Percentiles rank a stretch among this genome's conserved stretches.
These are phyloP conservation scores for Fusarium albosuccineum DNA, from an alignment of 2,329 filamentous ascomycete species.

Conservation along the genomic window DNA sequence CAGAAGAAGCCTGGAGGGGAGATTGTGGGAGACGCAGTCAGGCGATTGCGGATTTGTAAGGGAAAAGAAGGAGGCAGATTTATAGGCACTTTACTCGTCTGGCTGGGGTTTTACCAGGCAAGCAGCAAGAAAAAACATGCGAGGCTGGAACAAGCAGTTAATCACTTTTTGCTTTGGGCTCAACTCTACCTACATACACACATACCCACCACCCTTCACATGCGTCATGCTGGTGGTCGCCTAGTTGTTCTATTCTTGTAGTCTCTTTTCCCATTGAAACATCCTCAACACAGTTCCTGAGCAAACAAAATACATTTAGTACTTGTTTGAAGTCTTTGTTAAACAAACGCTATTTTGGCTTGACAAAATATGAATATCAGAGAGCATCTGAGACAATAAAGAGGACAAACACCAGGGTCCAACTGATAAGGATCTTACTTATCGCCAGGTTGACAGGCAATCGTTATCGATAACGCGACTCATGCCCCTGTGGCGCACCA, in stretches of 20 bases:
- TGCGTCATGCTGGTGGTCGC: constrained; percentile 42
- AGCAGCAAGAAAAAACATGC: too few relatives aligned
- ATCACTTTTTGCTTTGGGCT: too few relatives aligned
- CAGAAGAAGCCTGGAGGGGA: neutral
- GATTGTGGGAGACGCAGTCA: neutral
- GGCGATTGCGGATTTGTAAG: neutral
- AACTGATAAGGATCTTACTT: constrained; percentile 31
- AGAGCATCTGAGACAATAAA: neutral
- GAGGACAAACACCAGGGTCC: constrained; percentile 12
- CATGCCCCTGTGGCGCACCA: constrained; percentile 33
- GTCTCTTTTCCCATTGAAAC: neutral
- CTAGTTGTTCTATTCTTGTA: constrained; percentile 12
- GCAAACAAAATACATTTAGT: too few relatives aligned
- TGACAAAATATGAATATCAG: neutral
- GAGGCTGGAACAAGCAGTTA: too few relatives aligned
- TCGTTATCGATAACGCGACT: constrained; percentile 26
- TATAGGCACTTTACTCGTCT: too few relatives aligned
- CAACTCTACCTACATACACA: neutral
- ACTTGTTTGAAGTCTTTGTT: too few relatives aligned
- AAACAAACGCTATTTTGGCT: too few relatives aligned
- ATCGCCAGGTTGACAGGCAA: neutral
- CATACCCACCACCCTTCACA: constrained; percentile 9
- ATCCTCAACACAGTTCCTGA: too few relatives aligned
- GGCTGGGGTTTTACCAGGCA: too few relatives aligned
- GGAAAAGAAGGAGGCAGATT: neutral